Conservation (phyloP, 1,284 basidiomycete species). For the Leccinum cinnamomeum region DNA sequence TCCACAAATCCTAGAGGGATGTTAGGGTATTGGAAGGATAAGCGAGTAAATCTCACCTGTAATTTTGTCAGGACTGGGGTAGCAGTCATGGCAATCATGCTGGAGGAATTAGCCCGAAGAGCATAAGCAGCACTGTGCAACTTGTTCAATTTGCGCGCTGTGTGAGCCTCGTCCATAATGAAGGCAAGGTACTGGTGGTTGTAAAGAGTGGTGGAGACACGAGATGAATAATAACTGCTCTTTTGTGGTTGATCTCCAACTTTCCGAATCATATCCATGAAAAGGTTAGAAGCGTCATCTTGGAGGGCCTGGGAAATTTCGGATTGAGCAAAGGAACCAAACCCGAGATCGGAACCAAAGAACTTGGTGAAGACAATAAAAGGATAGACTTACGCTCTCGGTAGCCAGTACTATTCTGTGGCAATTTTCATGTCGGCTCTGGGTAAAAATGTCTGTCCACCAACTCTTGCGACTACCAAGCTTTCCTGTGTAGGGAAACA, state of each 20-base stretch:
- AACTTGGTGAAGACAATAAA: no score
- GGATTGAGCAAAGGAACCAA: neutral
- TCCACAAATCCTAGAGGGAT: neutral
- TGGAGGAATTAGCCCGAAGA: neutral
- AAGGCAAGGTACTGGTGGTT: neutral
- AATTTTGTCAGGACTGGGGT: neutral
- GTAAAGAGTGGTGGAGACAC: neutral
- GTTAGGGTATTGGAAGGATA: neutral
- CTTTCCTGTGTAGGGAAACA: no score
- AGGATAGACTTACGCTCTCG: no score
- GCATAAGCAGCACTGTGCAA: neutral
- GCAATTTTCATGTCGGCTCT: no score
- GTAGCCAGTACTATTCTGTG: no score
- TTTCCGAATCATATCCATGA: neutral
- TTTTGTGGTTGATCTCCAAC: neutral
- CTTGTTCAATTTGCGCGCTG: neutral
- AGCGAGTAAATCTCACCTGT: neutral
- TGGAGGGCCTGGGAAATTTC: neutral
- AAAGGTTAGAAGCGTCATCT: neutral
- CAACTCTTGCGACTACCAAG: no score
- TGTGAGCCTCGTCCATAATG: neutral
- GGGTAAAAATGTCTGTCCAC: no score
- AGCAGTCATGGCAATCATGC: neutral
- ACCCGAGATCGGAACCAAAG: neutral
- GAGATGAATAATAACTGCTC: neutral